Evolutionary conservation across 2,329 filamentous ascomycete species (phyloP).

Genomic region (Aspergillus thermomutatus): DNA sequence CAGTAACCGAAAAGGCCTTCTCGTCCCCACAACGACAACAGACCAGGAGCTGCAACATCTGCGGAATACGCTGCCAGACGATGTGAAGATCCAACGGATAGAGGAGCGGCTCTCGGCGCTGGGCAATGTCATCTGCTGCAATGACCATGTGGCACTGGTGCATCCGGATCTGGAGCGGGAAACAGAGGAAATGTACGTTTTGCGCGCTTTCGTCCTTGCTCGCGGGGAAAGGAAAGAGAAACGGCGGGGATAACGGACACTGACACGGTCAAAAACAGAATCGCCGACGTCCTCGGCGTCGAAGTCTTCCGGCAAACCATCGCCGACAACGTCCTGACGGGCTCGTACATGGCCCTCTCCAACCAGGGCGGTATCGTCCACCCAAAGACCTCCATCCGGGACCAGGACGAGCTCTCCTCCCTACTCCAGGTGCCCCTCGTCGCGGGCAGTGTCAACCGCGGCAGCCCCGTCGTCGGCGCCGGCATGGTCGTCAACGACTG

Average conservation of each 20-base stretch:
- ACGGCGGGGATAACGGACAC: neutral
- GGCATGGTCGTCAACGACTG: constrained; percentile 98
- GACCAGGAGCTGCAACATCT: constrained; percentile 98
- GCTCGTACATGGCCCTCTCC: constrained; percentile 91
- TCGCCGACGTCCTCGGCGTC: constrained; percentile 76
- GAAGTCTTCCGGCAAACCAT: constrained; percentile 76
- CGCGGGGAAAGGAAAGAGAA: neutral
- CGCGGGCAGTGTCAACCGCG: constrained; percentile 88
- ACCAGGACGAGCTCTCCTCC: constrained; percentile 94
- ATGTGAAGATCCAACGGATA: constrained; percentile 92
- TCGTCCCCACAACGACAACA: constrained; percentile 92
- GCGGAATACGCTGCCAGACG: constrained; percentile 88
- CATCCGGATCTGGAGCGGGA: constrained; percentile 96
- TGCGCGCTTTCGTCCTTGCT: neutral
- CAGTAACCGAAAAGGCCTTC: constrained; percentile 91
- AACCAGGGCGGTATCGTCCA: constrained; percentile 97
- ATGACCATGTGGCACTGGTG: constrained; percentile 94
- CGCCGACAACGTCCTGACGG: constrained; percentile 93
- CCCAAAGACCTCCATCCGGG: constrained; percentile 93
- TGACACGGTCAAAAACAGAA: constrained; percentile 37
- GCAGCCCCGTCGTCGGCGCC: constrained; percentile 90
- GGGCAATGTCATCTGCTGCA: constrained; percentile 93
- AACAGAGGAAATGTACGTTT: constrained; percentile 79
- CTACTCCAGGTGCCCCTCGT: constrained; percentile 94
- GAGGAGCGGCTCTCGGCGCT: constrained; percentile 94